These are phyloP conservation scores for Auricularia sp. DNA, from an alignment of 768 basidiomycete genomes.

Conservation along the genomic window DNA sequence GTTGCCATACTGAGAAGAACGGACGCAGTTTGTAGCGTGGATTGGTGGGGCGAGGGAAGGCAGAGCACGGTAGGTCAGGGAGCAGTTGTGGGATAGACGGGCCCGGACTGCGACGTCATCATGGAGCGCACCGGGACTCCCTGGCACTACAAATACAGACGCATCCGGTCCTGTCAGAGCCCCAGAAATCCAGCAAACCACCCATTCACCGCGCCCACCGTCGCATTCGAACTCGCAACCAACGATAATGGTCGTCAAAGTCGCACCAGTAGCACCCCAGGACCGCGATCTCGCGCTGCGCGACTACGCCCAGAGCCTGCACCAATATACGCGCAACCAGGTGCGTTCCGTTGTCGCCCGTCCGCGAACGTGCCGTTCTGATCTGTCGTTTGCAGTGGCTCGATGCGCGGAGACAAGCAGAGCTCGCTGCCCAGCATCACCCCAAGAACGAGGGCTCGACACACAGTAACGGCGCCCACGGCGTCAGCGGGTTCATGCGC, in stretches of 20 bases:
- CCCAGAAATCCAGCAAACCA: background rate
- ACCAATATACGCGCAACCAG: slow-evolving; percentile 5
- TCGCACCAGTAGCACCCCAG: background rate
- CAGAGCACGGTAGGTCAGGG: too few relatives aligned
- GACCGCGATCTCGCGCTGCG: slow-evolving; percentile 2
- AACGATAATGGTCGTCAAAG: background rate
- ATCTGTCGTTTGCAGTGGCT: slow-evolving; percentile 1
- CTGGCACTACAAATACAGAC: too few relatives aligned
- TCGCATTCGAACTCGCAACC: background rate
- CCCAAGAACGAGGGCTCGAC: background rate
- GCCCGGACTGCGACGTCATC: too few relatives aligned
- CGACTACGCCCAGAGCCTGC: slow-evolving; percentile 3
- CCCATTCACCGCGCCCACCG: background rate
- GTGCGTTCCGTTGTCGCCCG: background rate
- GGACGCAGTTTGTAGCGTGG: too few relatives aligned
- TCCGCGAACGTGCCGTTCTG: background rate
- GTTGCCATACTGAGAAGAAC: too few relatives aligned
- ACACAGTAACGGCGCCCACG: background rate
- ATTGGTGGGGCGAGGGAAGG: too few relatives aligned
- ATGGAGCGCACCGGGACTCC: too few relatives aligned
- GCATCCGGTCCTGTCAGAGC: background rate
- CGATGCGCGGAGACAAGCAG: slow-evolving; percentile 5
- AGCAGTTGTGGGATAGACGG: too few relatives aligned
- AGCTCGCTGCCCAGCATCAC: slow-evolving; percentile 1
- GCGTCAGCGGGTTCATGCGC: background rate